Evolutionary conservation across 805 yeast species (phyloP).

Genomic region (Candida krabiensis): DNA sequence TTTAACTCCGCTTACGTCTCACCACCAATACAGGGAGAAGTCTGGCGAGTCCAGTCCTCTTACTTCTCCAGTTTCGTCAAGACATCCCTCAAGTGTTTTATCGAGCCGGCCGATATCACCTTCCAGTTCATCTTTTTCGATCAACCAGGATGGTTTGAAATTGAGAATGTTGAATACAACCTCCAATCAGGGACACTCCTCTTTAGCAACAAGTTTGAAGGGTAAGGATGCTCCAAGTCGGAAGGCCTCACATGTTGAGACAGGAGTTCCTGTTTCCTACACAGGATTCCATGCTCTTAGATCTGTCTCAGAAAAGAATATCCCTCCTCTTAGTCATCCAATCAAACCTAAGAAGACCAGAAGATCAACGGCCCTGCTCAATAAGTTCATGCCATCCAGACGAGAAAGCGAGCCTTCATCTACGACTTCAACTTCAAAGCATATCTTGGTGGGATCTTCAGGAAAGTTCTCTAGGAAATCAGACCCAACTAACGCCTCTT

Average conservation of each 20-base stretch:
- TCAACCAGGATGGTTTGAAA: constrained; percentile 3
- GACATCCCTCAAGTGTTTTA: constrained; percentile 17
- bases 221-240: constrained; percentile 1
- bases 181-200: background rate
- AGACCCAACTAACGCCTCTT: constrained; percentile 11
- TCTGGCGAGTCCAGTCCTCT: constrained; percentile 13
- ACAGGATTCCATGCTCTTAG: constrained; percentile 32
- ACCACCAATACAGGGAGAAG: constrained; percentile 2
- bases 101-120: constrained; percentile 17
- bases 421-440: constrained; percentile 2
- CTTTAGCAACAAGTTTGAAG: background rate
- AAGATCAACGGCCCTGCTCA: constrained; percentile 23
- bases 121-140: constrained; percentile 8
- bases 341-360: constrained; percentile 22
- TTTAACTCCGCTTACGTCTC: background rate
- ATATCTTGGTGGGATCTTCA: constrained; percentile 2
- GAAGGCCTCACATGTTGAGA: constrained; percentile 6
- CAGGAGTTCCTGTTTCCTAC: constrained; percentile 24
- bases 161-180: constrained; percentile 4
- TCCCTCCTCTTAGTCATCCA: constrained; percentile 18
- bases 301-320: constrained; percentile 9
- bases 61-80: constrained; percentile 20
- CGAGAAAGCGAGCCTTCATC: constrained; percentile 29
- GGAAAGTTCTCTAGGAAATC: constrained; percentile 14
- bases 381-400: constrained; percentile 27